These are phyloP conservation scores for Penicillium sp. DNA, from an alignment of 2,329 filamentous ascomycete species.

Conservation along the genomic window DNA sequence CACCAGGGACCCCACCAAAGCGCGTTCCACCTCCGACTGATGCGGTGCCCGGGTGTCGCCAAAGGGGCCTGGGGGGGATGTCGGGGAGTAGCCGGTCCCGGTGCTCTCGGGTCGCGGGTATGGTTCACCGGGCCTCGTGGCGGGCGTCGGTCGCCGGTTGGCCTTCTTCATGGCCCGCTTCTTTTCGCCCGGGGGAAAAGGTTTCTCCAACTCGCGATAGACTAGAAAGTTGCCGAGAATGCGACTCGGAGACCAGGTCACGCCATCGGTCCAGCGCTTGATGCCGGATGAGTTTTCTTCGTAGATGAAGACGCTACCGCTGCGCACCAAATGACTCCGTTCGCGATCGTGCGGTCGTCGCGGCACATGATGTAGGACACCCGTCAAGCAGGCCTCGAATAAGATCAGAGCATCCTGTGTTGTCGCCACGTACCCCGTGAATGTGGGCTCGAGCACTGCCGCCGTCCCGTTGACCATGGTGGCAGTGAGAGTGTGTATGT, in stretches of 20 bases:
- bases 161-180: slow-evolving; percentile 72
- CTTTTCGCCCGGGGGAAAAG: slow-evolving; percentile 76
- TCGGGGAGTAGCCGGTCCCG: slow-evolving; percentile 36
- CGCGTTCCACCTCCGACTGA: slow-evolving; percentile 47
- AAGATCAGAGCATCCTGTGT: slow-evolving; percentile 72
- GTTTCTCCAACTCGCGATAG: slow-evolving; percentile 73
- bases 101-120: slow-evolving; percentile 43
- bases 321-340: slow-evolving; percentile 67
- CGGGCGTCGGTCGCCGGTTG: slow-evolving; percentile 41
- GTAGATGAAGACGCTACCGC: slow-evolving; percentile 85
- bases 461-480: slow-evolving; percentile 41
- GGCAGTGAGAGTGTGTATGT: background rate
- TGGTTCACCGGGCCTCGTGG: slow-evolving; percentile 48
- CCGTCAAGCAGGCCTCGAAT: slow-evolving; percentile 71
- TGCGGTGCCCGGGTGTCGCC: slow-evolving; percentile 30
- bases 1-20: slow-evolving; percentile 74
- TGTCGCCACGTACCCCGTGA: slow-evolving; percentile 59
- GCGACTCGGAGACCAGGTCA: slow-evolving; percentile 83
- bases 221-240: slow-evolving; percentile 80
- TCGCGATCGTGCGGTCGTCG: slow-evolving; percentile 83
- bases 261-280: slow-evolving; percentile 89
- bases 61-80: slow-evolving; percentile 30
- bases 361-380: slow-evolving; percentile 66
- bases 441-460: slow-evolving; percentile 57
- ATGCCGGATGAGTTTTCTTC: slow-evolving; percentile 86